A percentile compares a stretch with the other conserved stretches of the same genome.
phyloP scores from a whole-genome alignment of 495 filamentous ascomycete species.

The Pseudomonodictys pantanalensis region DNA sequence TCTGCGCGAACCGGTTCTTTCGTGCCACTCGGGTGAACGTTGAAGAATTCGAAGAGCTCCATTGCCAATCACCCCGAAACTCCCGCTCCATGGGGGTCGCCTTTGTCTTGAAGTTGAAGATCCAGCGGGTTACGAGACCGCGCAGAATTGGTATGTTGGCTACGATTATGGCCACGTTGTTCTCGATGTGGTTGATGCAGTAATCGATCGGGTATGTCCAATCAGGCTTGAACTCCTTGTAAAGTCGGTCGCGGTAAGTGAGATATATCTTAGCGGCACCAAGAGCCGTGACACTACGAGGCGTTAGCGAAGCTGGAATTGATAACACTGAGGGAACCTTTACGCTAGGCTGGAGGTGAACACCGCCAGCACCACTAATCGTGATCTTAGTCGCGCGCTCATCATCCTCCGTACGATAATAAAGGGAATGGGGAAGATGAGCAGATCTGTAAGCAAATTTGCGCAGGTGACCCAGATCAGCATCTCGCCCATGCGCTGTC shows the following conservation, averaged over 20 bases:
- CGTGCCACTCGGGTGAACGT: slow-evolving; percentile 21
- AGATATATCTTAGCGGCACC: slow-evolving; percentile 32
- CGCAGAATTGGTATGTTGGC: slow-evolving; percentile 32
- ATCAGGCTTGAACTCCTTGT: slow-evolving; percentile 19
- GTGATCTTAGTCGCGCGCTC: slow-evolving; percentile 29
- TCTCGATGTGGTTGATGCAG: slow-evolving; percentile 35
- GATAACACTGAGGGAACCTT: background rate
- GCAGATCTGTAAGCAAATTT: slow-evolving; percentile 30
- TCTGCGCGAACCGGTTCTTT: slow-evolving; percentile 16
- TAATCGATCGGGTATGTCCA: slow-evolving; percentile 36
- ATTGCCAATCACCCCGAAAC: slow-evolving; percentile 28
- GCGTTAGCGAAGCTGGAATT: slow-evolving; percentile 2
- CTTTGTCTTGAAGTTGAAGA: slow-evolving; percentile 29
- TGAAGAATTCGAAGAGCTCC: slow-evolving; percentile 28
- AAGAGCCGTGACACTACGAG: slow-evolving; percentile 27
- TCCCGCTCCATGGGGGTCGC: slow-evolving; percentile 29
- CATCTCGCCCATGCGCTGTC: slow-evolving; percentile 29
- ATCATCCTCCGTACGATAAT: slow-evolving; percentile 32
- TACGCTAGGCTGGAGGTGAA: slow-evolving; percentile 33
- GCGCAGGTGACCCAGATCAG: slow-evolving; percentile 33
- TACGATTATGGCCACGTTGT: slow-evolving; percentile 33
- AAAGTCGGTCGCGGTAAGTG: slow-evolving; percentile 30
- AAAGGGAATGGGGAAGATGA: slow-evolving; percentile 33
- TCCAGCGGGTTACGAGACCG: slow-evolving; percentile 31
- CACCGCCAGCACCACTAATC: slow-evolving; percentile 29